Base-by-base conservation (phyloP, 192 early-diverging fungal genomes). In the Coemansia sp. region DNA sequence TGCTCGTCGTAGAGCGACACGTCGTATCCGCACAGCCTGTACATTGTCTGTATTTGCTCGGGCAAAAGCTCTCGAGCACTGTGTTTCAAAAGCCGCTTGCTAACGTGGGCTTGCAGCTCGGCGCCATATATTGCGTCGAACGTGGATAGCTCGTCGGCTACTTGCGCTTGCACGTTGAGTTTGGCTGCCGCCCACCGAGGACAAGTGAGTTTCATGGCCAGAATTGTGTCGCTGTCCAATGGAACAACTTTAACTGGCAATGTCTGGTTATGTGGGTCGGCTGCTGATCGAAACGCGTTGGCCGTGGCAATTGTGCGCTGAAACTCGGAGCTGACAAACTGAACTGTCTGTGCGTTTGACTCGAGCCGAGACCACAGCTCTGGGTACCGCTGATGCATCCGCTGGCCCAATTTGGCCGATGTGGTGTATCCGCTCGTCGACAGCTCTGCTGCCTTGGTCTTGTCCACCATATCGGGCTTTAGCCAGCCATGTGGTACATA, bases 21-120 rank as follows among this genome's bases (percentile, higher is more conserved):
- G n/a, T 80, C 71, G 51, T 71, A 80, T 0, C 68, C 77, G 36
- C 77, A 80, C 37, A 74, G 28, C 15, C 34, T 44, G 37, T 80
- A 74, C 5, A 80, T 57, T 6, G 51, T 57, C 14, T 58, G 42
- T 6, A 74, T 54, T 23, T 64, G 57, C 15, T 51, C 19, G 14
- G 72, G 23, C 1, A 52, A 12, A 23, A 60, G 48, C 31, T 34
- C 31, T 0, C 6, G 31, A 34, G 31, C 38, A 57, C 5, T 17
- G 46, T 60, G 20, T 19, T 42, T 21, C 31, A 34, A 34, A 34
- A 72, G 25, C 22, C 40, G 46, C 0, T 55, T 31, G 22, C 31
- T 15, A 20, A 55, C 62, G 8, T 47, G 52, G 14, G 20, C 40
- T 59, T 15, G 31, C 7, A 59, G n/a, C 3, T 40, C 57, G 26